A percentile compares a stretch with the other conserved stretches of the same genome.
Evolutionary conservation across 805 yeast species (phyloP).

Genomic region (Nakazawaea wickerhamii): DNA sequence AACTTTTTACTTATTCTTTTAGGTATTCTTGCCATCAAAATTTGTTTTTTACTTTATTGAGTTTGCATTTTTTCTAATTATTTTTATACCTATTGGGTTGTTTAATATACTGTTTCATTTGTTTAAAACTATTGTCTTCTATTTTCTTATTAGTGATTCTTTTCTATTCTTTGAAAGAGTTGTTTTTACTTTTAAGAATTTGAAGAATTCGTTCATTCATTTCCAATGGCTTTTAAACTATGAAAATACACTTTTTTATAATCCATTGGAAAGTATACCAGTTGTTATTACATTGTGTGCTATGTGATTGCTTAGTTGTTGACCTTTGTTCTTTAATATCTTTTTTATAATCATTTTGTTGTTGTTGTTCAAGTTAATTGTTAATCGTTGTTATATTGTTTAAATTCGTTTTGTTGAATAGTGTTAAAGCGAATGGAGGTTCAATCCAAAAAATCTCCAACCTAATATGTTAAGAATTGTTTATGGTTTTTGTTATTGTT

Average conservation of each 20-base stretch:
- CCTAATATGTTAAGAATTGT: background rate
- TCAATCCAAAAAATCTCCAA: background rate
- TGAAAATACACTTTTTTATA: background rate
- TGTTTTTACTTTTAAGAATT: too few relatives aligned
- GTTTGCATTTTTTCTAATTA: slow-evolving; percentile 4
- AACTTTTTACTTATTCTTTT: slow-evolving; percentile 4
- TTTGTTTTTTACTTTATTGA: background rate
- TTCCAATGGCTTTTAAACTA: background rate
- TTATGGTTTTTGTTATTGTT: background rate
- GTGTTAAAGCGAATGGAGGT: slow-evolving; percentile 1
- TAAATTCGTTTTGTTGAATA: background rate
- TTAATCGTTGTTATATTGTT: background rate
- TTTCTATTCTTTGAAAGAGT: background rate
- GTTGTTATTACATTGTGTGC: slow-evolving; percentile 2
- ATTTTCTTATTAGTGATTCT: background rate
- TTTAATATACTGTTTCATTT: slow-evolving; percentile 6
- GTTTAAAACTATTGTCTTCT: background rate
- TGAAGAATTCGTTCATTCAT: background rate
- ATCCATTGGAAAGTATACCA: background rate
- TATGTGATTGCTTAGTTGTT: background rate
- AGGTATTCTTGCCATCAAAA: background rate
- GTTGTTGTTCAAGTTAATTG: slow-evolving; percentile 1
- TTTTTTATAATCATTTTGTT: background rate
- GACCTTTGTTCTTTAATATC: background rate
- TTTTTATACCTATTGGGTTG: slow-evolving; percentile 9